Conservation (phyloP, 495 filamentous ascomycete species). For the Chlorociboria aeruginascens region DNA sequence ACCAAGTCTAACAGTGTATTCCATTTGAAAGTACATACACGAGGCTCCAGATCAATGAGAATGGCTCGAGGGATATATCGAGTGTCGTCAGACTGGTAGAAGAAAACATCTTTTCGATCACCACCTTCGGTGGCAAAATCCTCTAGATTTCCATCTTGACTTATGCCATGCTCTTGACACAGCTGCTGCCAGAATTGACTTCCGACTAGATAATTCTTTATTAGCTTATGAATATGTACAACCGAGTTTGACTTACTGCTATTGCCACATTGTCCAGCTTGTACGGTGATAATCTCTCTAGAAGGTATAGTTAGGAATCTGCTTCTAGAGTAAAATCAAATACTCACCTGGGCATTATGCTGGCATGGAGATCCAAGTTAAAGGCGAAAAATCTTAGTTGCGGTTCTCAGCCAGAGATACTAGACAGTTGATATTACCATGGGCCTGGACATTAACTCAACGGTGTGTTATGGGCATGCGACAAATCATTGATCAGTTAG, state of each 20-base stretch:
- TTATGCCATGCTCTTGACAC: slow-evolving; percentile 96
- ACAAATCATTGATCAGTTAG: neutral
- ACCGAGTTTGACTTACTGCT: slow-evolving; percentile 52
- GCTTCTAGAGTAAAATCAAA: neutral
- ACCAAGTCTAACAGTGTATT: neutral
- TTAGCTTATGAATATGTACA: neutral
- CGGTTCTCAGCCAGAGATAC: too few species aligned
- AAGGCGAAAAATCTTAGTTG: neutral
- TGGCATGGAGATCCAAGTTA: slow-evolving; percentile 4
- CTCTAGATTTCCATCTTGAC: slow-evolving; percentile 89
- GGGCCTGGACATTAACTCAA: too few species aligned
- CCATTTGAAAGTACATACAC: slow-evolving; percentile 38
- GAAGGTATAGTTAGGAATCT: neutral
- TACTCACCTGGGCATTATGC: slow-evolving; percentile 36
- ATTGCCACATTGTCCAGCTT: slow-evolving; percentile 98
- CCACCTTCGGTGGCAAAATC: slow-evolving; percentile 93
- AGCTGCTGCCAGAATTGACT: slow-evolving; percentile 96
- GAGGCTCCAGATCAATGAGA: slow-evolving; percentile 85
- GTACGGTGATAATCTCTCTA: slow-evolving; percentile 98
- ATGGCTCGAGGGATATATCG: slow-evolving; percentile 96
- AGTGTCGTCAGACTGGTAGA: slow-evolving; percentile 97
- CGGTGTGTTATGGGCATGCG: too few species aligned
- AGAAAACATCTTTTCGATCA: slow-evolving; percentile 97
- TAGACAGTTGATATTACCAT: too few species aligned
- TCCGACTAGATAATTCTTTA: slow-evolving; percentile 42